Evolutionary conservation across 805 yeast species (phyloP), one percentile per base, ranked within the genome.

Genomic region (Wickerhamia fluorescens): DNA sequence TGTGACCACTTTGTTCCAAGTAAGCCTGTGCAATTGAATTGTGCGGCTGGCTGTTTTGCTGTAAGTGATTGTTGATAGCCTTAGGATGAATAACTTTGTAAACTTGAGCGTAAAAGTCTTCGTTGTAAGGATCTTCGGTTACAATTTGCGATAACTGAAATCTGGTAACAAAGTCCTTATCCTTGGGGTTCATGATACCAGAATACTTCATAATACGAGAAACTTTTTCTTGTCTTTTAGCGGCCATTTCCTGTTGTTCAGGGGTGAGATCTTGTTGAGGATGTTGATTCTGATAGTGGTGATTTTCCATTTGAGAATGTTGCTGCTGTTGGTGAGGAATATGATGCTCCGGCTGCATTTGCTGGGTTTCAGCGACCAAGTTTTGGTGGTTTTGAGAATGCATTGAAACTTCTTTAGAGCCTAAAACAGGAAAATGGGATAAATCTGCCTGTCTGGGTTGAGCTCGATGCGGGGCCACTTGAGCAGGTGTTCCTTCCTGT

Each of bases 101-200:
- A 23, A 92, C 96, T 57, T 92, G 97, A 49, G 80, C 85, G 52
- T 92, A 92, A 50, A 89, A 92, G 62, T 92, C 98, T 57, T 92
- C 98, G 49, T 84, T 86, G 56, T 83, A 85, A 9, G 98, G 98
- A 57, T 92, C 97, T 33, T 88, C 96, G 7, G 96, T 83, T 28
- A 92, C 96, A 57, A 92, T 82, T 54, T 88, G 96, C 28, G 95
- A 86, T 39, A 92, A 70, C 58, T 92, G 98, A 50, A 88, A 79
- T 52, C 96, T 73, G 24, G 96, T 86, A 28, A 92, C 89, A 50
- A 84, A 87, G 58, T 89, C 96, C 61, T 88, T 88, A 56, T 92
- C 98, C 61, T 89, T 83, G 34, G 95, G 95, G 46, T 87, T 85
- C 98, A 92, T 92, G 39, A 92, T 75, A 39, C 96, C 96, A 16